Percentiles rank a stretch among this genome's conserved stretches.
These are phyloP conservation scores for Exserohilum rostratum DNA, from an alignment of 2,329 filamentous ascomycete genomes.

Conservation along the genomic window DNA sequence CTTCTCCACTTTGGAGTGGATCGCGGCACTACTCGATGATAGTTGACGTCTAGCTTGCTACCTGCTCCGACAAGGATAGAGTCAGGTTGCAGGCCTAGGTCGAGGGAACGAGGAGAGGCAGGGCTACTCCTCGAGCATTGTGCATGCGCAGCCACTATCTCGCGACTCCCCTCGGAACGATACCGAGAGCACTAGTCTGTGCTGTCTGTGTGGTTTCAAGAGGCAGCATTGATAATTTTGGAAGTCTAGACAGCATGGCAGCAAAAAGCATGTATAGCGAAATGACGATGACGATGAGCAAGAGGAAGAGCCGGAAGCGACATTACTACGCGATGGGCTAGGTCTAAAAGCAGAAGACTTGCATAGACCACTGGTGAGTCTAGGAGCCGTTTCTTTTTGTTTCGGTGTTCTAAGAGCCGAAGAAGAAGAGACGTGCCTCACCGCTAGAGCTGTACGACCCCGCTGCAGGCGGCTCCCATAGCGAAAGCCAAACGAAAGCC, in stretches of 20 bases:
- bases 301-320: neutral
- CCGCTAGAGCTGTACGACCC: constrained; percentile 44
- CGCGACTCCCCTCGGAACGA: constrained; percentile 3
- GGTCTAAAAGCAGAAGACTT: neutral
- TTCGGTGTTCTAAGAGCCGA: constrained; percentile 7
- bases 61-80: constrained; percentile 8
- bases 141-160: constrained; percentile 3
- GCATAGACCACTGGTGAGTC: neutral
- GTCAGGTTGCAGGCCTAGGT: neutral
- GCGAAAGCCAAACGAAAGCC: constrained; percentile 22
- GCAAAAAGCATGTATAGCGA: constrained; percentile 4
- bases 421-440: constrained; percentile 26
- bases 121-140: neutral
- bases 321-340: constrained; percentile 4
- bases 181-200: constrained; percentile 6
- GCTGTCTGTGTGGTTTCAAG: constrained; percentile 7
- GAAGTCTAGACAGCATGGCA: constrained; percentile 4
- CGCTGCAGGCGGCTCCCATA: constrained; percentile 23
- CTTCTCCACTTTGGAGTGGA: constrained; percentile 17
- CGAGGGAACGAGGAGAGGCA: constrained; percentile 3
- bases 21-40: constrained; percentile 11
- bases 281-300: neutral
- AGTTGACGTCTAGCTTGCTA: constrained; percentile 2
- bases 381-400: constrained; percentile 7
- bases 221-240: neutral